Base-by-base conservation (phyloP, 2,329 filamentous ascomycete species). In the Cercospora sp. region DNA sequence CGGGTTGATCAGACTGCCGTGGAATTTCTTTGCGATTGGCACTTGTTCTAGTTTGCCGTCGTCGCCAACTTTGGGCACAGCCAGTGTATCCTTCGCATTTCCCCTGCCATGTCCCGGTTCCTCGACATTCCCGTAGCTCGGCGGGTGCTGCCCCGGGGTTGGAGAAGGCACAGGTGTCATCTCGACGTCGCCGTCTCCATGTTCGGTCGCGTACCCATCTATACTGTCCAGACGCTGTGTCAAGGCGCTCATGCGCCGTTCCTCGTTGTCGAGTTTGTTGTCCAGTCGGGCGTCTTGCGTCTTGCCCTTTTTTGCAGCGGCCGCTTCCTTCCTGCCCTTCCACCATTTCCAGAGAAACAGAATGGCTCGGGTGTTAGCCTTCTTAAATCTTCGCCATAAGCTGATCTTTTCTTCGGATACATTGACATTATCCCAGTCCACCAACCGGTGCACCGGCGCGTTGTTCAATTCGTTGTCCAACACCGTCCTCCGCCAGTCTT, bases 401-500 rank as follows among this genome's bases (percentile, higher is more conserved):
- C 92, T 93, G 51, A 99, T 86, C 70, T 92, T 90, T 75, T 97
- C 94, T 73, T 93, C 91, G 45, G 91, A 88, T 13, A 94, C 92
- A 74, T 99, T 99, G 74, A 97, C 93, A 74, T 99, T 99, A 73
- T 90, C 86, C 90, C 92, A 98, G 70, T 94, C 90, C 12, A 93
- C 85, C 21, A 99, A 84, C 68, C 94, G 89, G 80, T 99, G 94
- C 9, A 98, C 92, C 0, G 94, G 92, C 2, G 95, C 95, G 78
- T 99, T 98, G 81, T 99, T 99, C 70, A 99, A 85, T 76, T 97
- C 91, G 72, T 90, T 97, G 78, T 99, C 95, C 53, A 97, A 88
- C 51, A 93, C 85, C 0, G 94, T 98, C 81, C 95, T 87, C 74
- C 95, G 88, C 84, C 93, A 98, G 81, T 99, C 95, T 81, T 99